These are phyloP conservation scores for Teratosphaeria destructans DNA, from an alignment of 2,329 filamentous ascomycete genomes.

Conservation along the genomic window DNA sequence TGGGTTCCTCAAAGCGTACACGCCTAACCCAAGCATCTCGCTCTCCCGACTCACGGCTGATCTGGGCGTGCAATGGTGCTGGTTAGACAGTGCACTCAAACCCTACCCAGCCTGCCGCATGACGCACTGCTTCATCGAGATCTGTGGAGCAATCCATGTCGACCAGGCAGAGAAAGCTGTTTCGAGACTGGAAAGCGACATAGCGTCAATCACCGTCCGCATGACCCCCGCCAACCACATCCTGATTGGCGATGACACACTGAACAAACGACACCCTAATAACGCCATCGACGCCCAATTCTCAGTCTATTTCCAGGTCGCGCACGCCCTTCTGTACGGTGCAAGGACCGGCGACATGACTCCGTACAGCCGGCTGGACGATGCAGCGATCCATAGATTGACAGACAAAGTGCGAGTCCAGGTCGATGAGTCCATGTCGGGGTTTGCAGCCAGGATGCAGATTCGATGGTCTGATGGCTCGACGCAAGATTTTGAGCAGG, in stretches of 20 bases:
- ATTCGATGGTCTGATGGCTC: constrained; percentile 16
- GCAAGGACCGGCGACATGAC: constrained; percentile 17
- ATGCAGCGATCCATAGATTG: constrained; percentile 12
- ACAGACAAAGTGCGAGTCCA: constrained; percentile 16
- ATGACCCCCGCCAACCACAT: constrained; percentile 16
- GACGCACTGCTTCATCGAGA: constrained; percentile 24
- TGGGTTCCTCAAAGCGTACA: constrained; percentile 22
- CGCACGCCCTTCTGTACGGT: constrained; percentile 20
- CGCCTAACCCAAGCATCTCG: constrained; percentile 15
- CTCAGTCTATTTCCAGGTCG: constrained; percentile 26
- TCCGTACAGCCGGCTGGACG: constrained; percentile 17
- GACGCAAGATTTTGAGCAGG: constrained; percentile 10
- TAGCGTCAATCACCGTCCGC: constrained; percentile 11
- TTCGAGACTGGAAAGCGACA: constrained; percentile 1
- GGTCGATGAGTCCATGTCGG: constrained; percentile 13
- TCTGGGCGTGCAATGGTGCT: constrained; percentile 19
- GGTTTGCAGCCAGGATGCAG: constrained; percentile 14
- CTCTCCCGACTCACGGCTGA: constrained; percentile 11
- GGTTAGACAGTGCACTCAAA: constrained; percentile 17
- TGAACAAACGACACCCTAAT: constrained; percentile 26
- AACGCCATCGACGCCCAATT: constrained; percentile 29
- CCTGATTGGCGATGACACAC: constrained; percentile 25
- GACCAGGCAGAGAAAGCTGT: neutral
- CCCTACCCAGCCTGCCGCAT: constrained; percentile 24
- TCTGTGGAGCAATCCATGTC: constrained; percentile 13